A percentile compares a stretch with the other conserved stretches of the same genome.
Evolutionary conservation across 345 rosid genomes (phyloP).

Genomic region (Hypericum androsaemum): DNA sequence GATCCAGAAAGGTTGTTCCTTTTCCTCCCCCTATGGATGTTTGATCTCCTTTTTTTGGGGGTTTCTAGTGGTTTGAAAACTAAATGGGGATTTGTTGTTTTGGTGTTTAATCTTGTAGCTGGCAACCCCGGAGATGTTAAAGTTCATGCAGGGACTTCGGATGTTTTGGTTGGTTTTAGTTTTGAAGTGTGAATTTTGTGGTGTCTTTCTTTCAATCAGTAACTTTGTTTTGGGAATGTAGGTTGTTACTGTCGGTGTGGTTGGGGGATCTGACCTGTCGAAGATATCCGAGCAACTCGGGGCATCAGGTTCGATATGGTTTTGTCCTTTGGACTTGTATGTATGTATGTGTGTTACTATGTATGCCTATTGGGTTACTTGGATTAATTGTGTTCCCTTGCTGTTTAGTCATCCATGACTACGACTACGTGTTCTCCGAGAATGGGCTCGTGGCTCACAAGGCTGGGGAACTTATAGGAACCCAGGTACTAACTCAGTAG

Average conservation of each 20-base stretch:
- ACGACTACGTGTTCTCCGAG: slow-evolving; percentile 89
- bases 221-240: slow-evolving; percentile 11
- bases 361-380: neutral
- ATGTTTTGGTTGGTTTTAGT: slow-evolving; percentile 5
- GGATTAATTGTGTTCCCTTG: neutral
- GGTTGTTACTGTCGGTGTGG: slow-evolving; percentile 86
- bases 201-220: neutral
- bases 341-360: too few relatives aligned
- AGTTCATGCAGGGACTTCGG: slow-evolving; percentile 58
- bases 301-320: slow-evolving; percentile 40
- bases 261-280: slow-evolving; percentile 87
- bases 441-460: slow-evolving; percentile 96
- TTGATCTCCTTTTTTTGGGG: too few relatives aligned
- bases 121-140: slow-evolving; percentile 44
- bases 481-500: slow-evolving; percentile 47
- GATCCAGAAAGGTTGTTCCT: too few relatives aligned
- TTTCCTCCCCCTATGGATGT: too few relatives aligned
- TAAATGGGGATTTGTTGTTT: too few relatives aligned
- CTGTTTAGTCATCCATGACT: slow-evolving; percentile 68
- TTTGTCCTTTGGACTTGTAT: neutral
- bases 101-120: slow-evolving; percentile 14
- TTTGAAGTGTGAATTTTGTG: slow-evolving; percentile 2
- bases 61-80: too few relatives aligned
- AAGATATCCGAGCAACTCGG: slow-evolving; percentile 98
- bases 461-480: slow-evolving; percentile 73